Base-by-base conservation (phyloP, 2,329 filamentous ascomycete genomes). In the Piedraia hortae region DNA sequence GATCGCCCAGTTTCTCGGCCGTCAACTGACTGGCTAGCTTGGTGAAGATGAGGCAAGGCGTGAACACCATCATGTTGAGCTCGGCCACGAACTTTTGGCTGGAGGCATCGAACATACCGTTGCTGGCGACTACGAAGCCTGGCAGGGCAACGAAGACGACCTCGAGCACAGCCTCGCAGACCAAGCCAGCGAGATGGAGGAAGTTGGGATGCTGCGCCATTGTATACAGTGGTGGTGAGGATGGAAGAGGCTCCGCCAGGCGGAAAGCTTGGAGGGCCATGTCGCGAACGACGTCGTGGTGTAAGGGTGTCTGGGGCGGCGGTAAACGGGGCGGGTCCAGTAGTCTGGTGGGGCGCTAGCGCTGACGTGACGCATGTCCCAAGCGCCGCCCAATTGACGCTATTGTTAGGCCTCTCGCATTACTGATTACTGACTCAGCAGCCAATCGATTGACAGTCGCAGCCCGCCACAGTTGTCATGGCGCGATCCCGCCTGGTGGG, bases 71-170 rank as follows among this genome's bases (percentile, higher is more conserved):
- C 27, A 91, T 78, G 45, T 97, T 97, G 34, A 97, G 56, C 41
- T 97, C 91, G 24, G 85, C 82, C 22, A 91, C 57, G 41, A 97
- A 88, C 47, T 91, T 93, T 46, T 97, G 85, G 44, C 80, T 74
- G 22, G 90, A 78, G 31, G 75, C 77, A 47, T 89, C 77, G 47
- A 97, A 93, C 50, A 90, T 73, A 42, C 85, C 85, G 36, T 77
- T 58, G 17, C 72, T 58, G 7, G 85, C 85, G 24, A 91, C 66
- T 31, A 97, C 70, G 48, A 91, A 97, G 13, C 85, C 85, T 0
- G 85, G 85, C 34, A 91, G 49, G 44, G 73, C 82, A 43, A 97
- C 80, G 42, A 80, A 93, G 21, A 97, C 72, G 12, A 93, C 82
- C 42, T 91, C 78, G 38, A 91, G 56, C 13, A 91, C 80, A 6